A percentile compares a stretch with the other conserved stretches of the same genome.
These are phyloP conservation scores for Flaveria linearis DNA, from an alignment of 129 eudicot species.

Conservation along the genomic window DNA sequence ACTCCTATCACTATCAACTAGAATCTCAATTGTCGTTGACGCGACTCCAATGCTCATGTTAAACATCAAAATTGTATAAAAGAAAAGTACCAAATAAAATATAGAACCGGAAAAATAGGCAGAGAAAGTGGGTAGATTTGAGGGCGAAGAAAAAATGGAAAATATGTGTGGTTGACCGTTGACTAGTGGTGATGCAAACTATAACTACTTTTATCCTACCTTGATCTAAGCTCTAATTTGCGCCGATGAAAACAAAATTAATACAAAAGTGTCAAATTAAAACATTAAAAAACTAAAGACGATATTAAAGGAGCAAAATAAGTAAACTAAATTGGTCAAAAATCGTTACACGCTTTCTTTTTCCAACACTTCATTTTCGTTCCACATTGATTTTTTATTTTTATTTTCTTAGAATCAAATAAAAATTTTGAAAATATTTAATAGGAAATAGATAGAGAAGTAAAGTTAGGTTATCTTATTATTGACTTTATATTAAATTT, in stretches of 20 bases:
- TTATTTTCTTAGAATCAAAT: background rate
- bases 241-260: slow-evolving; percentile 37
- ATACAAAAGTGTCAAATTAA: slow-evolving; percentile 19
- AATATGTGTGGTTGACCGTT: slow-evolving; percentile 27
- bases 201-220: slow-evolving; percentile 29
- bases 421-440: background rate
- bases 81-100: background rate
- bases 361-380: slow-evolving; percentile 8
- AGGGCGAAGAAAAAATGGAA: background rate
- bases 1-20: no score
- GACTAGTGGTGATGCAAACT: slow-evolving; percentile 31
- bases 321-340: slow-evolving; percentile 29
- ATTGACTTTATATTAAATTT: no score
- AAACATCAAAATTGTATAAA: background rate
- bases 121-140: slow-evolving; percentile 15
- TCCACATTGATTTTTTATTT: slow-evolving; percentile 26
- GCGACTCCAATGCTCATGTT: background rate
- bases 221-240: slow-evolving; percentile 44
- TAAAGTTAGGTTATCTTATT: no score
- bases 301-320: slow-evolving; percentile 33
- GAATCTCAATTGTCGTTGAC: no score
- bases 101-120: slow-evolving; percentile 19
- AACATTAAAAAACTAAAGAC: slow-evolving; percentile 10
- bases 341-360: slow-evolving; percentile 20
- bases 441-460: no score